Evolutionary conservation across 257 asterid species (phyloP).

Genomic region (Solanum virginianum): DNA sequence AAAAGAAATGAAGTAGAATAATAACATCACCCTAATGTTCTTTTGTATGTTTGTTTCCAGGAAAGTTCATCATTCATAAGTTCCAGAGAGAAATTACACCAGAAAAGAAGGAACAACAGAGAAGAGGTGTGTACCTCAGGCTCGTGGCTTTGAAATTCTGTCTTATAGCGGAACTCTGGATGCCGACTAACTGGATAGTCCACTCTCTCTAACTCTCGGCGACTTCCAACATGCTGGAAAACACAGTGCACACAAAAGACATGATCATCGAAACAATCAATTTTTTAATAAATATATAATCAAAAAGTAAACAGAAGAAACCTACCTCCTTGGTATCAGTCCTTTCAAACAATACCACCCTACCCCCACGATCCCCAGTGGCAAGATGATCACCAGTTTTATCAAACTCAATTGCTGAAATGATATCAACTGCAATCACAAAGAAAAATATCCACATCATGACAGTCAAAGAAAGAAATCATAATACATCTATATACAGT

Average conservation of each 20-base stretch:
- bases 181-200: conserved; percentile 62
- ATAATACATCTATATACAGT: neutral
- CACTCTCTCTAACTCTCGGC: conserved; percentile 69
- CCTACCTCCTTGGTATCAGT: conserved; percentile 39
- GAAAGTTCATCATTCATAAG: neutral
- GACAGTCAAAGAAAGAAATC: neutral
- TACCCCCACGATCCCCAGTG: conserved; percentile 57
- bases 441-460: neutral
- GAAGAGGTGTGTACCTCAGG: conserved; percentile 66
- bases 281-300: neutral
- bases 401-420: conserved; percentile 58
- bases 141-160: conserved; percentile 98
- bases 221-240: conserved; percentile 59
- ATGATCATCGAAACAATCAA: neutral
- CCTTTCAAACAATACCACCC: conserved; percentile 53
- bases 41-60: neutral
- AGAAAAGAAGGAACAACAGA: neutral
- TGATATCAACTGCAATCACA: conserved; percentile 61
- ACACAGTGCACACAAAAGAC: neutral
- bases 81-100: neutral
- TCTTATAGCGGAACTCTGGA: conserved; percentile 94
- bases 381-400: conserved; percentile 58
- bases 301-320: conserved; percentile 2
- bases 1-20: neutral
- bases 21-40: neutral